Evolutionary conservation across 371 early-diverging fungal species (phyloP).

Genomic region (Batkoa obscura): DNA sequence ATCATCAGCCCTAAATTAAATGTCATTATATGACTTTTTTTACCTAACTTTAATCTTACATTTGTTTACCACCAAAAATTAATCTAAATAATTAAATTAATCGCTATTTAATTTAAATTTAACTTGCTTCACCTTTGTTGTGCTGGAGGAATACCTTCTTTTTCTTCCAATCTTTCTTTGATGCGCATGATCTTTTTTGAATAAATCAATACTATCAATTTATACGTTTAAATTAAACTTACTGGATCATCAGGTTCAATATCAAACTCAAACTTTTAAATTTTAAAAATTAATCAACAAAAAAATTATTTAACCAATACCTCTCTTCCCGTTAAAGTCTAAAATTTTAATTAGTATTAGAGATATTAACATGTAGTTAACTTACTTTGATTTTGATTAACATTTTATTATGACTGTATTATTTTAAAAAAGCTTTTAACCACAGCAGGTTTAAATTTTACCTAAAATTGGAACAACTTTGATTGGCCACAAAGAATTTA

Average conservation of each 20-base stretch:
- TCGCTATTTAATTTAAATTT: background rate
- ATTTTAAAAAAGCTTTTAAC: no score
- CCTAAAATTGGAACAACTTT: no score
- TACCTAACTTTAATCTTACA: slow-evolving; percentile 23
- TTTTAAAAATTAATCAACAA: background rate
- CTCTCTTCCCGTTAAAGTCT: slow-evolving; percentile 90
- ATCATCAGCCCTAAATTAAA: slow-evolving; percentile 55
- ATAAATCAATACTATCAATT: background rate
- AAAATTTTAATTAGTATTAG: slow-evolving; percentile 4
- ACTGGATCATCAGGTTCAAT: slow-evolving; percentile 69
- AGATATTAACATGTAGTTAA: background rate
- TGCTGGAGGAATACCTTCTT: slow-evolving; percentile 91
- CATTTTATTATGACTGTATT: no score
- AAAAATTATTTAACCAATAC: slow-evolving; percentile 23
- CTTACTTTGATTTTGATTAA: slow-evolving; percentile 75
- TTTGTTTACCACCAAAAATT: slow-evolving; percentile 89
- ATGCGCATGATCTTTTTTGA: slow-evolving; percentile 65
- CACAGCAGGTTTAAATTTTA: no score
- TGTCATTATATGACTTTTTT: background rate
- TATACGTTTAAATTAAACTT: background rate
- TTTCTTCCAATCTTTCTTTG: slow-evolving; percentile 87
- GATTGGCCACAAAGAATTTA: no score
- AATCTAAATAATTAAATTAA: slow-evolving; percentile 16
- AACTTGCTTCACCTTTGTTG: slow-evolving; percentile 53
- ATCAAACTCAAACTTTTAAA: slow-evolving; percentile 68